Conservation (phyloP, 1,139 yeast genomes). For the Starmera stellimalicola region DNA sequence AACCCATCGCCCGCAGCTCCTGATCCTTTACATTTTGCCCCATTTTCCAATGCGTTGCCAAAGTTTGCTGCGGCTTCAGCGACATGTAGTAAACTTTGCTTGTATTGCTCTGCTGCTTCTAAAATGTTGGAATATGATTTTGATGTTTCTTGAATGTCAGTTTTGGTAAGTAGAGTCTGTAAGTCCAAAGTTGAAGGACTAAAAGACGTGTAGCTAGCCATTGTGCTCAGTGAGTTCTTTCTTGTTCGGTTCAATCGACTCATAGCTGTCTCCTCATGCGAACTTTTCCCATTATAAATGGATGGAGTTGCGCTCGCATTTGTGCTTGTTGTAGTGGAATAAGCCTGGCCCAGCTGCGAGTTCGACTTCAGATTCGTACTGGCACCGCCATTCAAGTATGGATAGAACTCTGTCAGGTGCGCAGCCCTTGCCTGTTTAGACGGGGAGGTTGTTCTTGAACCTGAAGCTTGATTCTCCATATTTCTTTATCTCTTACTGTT, state of each 20-base stretch:
- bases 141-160: conserved; percentile 44
- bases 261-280: conserved; percentile 1
- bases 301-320: not conserved
- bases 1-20: conserved; percentile 58
- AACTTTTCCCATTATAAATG: not conserved
- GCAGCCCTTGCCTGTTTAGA: conserved; percentile 25
- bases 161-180: conserved; percentile 48
- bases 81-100: conserved; percentile 38
- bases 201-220: conserved; percentile 30
- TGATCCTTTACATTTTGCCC: conserved; percentile 62
- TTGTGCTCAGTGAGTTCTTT: conserved; percentile 21
- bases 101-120: conserved; percentile 41
- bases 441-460: conserved; percentile 12
- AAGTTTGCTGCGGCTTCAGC: conserved; percentile 63
- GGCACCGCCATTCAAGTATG: conserved; percentile 31
- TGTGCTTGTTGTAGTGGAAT: not conserved
- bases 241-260: conserved; percentile 4
- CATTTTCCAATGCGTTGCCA: conserved; percentile 62
- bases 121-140: conserved; percentile 39
- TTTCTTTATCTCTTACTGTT: no score
- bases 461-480: no score
- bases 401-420: conserved; percentile 46
- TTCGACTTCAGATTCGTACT: not conserved
- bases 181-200: conserved; percentile 48
- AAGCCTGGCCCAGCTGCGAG: not conserved